Evolutionary conservation across 202 grass and related monocot genomes (phyloP).

Genomic region (Eragrostis tef): DNA sequence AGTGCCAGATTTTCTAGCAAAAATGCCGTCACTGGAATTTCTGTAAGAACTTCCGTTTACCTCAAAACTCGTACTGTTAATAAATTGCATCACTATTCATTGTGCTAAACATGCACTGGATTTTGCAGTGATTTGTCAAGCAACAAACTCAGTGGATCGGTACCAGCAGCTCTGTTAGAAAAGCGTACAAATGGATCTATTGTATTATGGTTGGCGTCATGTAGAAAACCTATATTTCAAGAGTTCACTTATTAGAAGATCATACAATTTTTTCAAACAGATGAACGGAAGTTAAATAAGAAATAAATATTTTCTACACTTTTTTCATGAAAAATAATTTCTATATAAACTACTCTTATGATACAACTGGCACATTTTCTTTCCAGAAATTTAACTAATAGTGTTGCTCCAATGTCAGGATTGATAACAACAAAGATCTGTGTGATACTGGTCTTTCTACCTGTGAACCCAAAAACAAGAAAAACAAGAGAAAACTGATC

Average conservation of each 20-base stretch:
- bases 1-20: constrained; percentile 56
- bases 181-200: constrained; percentile 52
- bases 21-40: constrained; percentile 54
- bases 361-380: too few species aligned
- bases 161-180: constrained; percentile 53
- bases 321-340: background rate
- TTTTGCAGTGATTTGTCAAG: constrained; percentile 51
- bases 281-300: background rate
- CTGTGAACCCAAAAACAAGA: constrained; percentile 36
- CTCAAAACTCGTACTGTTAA: background rate
- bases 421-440: constrained; percentile 59
- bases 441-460: constrained; percentile 45
- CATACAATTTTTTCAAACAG: too few species aligned
- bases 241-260: background rate
- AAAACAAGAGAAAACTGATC: constrained; percentile 34
- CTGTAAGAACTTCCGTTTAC: constrained; percentile 47
- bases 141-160: constrained; percentile 51
- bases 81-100: background rate
- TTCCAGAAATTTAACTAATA: too few species aligned
- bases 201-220: constrained; percentile 50
- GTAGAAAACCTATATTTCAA: background rate
- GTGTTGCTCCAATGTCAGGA: constrained; percentile 42
- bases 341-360: background rate
- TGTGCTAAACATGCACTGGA: background rate
- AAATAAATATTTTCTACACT: background rate